Base-by-base conservation (phyloP, 805 yeast species). In the Ogataea minuta region DNA sequence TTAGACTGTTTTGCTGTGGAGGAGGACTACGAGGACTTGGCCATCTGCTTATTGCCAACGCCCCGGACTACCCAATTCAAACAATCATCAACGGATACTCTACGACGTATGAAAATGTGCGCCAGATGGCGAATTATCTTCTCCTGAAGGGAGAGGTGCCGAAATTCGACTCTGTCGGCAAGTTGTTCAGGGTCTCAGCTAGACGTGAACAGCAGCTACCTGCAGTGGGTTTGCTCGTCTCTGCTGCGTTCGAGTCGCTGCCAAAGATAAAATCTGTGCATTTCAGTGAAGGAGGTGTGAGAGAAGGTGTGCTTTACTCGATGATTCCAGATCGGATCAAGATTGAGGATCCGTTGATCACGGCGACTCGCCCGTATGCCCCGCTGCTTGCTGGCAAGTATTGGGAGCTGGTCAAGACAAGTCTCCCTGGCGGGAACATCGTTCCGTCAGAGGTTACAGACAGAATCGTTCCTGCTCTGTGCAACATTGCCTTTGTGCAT, bases 11-110 rank as follows among this genome's bases (percentile, higher is more conserved):
- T 54, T 74, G 82, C 4, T 79, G 85, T 49, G 90, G 90, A 36
- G 88, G 89, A 40, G 90, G 89, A 0, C 66, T 81, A 32, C 68
- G 90, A 50, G 86, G 84, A 2, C 65, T 83, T 41, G 89, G 88
- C 0, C 80, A 79, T 56, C 59, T 80, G 16, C 50, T 82, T 9
- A 62, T 81, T 31, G 64, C 69, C 13, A 63, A 61, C 45, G 70
- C 71, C 23, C 69, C 70, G 25, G 71, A 70, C 13, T 82, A 83
- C 52, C 89, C 90, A 5, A 71, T 83, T 26, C 84, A 82, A 46
- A 76, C 83, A 0, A 77, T 81, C 28, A 77, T 82, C 31, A 81
- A 80, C 52, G 90, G 90, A 6, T 80, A 74, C 52, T 75, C 85
- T 1, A 71, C 81, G 37, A 67, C 81, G 2, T 71, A 68, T 44